Percentiles rank a stretch among this genome's conserved stretches.
These are phyloP conservation scores for Tolypocladium sp. DNA, from an alignment of 2,329 filamentous ascomycete species.

Conservation along the genomic window DNA sequence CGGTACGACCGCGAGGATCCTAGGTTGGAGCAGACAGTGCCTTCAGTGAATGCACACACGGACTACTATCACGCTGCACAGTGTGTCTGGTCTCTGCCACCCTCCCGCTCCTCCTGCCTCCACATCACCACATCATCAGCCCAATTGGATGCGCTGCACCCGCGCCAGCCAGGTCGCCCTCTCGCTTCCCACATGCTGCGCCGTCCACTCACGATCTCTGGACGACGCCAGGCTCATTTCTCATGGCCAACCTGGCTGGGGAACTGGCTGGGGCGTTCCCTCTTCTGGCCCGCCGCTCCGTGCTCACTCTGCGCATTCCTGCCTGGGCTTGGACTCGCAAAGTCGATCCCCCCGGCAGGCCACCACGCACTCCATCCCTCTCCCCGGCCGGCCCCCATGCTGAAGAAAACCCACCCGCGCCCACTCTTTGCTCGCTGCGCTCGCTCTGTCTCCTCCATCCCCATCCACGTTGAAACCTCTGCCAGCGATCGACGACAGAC, in stretches of 20 bases:
- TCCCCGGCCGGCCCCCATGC: constrained; percentile 1
- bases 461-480: not conserved
- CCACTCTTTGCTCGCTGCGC: not conserved
- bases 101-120: not conserved
- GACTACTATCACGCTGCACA: not conserved
- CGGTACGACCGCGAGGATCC: not conserved
- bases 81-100: not conserved
- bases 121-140: not conserved
- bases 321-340: not conserved
- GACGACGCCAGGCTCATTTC: not conserved
- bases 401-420: constrained; percentile 2
- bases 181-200: not conserved
- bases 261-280: constrained; percentile 1
- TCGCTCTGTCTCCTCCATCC: not conserved
- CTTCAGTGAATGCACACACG: not conserved
- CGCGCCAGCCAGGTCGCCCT: not conserved
- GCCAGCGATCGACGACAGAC: not conserved
- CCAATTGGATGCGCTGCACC: not conserved
- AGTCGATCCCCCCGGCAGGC: not conserved
- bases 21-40: too few relatives aligned
- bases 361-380: not conserved
- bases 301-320: not conserved
- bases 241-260: not conserved
- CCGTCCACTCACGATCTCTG: not conserved
- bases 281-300: constrained; percentile 5